Percentiles rank a stretch among this genome's conserved stretches.
phyloP scores from a whole-genome alignment of 352 stramenopile genomes.

The Phytophthora pistaciae region DNA sequence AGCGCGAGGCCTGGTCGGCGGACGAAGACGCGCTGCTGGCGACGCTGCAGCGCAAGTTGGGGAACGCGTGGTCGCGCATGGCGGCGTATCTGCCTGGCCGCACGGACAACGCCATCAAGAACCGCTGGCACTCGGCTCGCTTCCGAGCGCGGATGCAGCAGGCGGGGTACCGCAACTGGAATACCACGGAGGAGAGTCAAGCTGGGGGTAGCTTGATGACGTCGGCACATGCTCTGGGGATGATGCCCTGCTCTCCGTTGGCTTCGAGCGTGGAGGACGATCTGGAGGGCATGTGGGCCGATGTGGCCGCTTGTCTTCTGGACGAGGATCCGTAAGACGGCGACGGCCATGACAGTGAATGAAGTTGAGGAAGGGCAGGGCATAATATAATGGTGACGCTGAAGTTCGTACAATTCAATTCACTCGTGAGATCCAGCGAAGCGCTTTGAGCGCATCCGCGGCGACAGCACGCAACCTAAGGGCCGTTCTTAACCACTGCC shows the following conservation, averaged over 20 bases:
- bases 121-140: slow-evolving; percentile 50
- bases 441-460: too few species aligned
- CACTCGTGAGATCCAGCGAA: too few species aligned
- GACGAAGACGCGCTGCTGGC: slow-evolving; percentile 48
- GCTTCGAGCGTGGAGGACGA: background rate
- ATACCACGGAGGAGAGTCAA: background rate
- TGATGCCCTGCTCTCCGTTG: background rate
- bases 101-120: slow-evolving; percentile 67
- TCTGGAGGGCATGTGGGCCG: background rate
- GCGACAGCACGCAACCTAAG: too few species aligned
- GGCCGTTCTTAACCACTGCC: too few species aligned
- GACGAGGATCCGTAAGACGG: background rate
- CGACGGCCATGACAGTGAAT: background rate
- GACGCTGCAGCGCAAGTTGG: slow-evolving; percentile 38
- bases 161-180: background rate
- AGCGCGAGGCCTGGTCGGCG: slow-evolving; percentile 39
- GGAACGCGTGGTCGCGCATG: slow-evolving; percentile 63
- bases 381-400: too few species aligned
- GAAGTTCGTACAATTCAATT: too few species aligned
- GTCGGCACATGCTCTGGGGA: background rate
- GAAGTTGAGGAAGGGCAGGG: too few species aligned
- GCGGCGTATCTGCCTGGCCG: slow-evolving; percentile 50
- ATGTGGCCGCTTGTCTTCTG: slow-evolving; percentile 2
- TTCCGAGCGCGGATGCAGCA: background rate
- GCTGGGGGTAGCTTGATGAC: too few species aligned